Percentiles rank a stretch among this genome's conserved stretches.
These are phyloP conservation scores for Hericium rajendrae DNA, from an alignment of 768 basidiomycete genomes.

Conservation along the genomic window DNA sequence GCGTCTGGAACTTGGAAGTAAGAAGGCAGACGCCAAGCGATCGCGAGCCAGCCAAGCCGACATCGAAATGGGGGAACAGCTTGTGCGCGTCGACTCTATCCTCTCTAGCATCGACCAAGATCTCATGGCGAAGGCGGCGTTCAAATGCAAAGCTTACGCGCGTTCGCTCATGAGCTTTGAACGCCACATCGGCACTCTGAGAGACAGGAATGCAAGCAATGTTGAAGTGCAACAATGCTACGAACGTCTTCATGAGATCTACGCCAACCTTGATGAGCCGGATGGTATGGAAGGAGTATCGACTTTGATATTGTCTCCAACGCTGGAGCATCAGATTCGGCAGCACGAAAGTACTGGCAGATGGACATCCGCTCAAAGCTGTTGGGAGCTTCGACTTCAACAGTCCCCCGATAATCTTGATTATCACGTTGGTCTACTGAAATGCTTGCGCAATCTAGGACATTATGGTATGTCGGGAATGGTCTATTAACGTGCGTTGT, in stretches of 20 bases:
- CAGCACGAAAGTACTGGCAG: slow-evolving; percentile 94
- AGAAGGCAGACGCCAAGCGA: slow-evolving; percentile 44
- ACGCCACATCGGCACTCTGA: slow-evolving; percentile 56
- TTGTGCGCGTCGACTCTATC: slow-evolving; percentile 68
- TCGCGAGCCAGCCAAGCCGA: slow-evolving; percentile 28
- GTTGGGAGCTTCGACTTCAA: slow-evolving; percentile 94
- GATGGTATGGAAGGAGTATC: slow-evolving; percentile 99
- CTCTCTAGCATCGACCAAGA: slow-evolving; percentile 77
- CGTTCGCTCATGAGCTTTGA: slow-evolving; percentile 94
- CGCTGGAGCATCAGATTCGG: slow-evolving; percentile 91
- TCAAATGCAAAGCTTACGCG: slow-evolving; percentile 91
- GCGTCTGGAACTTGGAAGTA: slow-evolving; percentile 46
- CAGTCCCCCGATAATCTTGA: slow-evolving; percentile 83
- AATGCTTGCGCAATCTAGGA: slow-evolving; percentile 88
- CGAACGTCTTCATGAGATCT: slow-evolving; percentile 91
- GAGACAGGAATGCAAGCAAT: slow-evolving; percentile 27
- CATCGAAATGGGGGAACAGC: slow-evolving; percentile 43
- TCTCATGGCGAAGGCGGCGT: slow-evolving; percentile 87
- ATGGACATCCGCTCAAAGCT: slow-evolving; percentile 98
- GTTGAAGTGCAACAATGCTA: slow-evolving; percentile 60
- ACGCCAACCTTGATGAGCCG: slow-evolving; percentile 91
- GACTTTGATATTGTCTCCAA: slow-evolving; percentile 76
- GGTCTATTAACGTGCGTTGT: not conserved
- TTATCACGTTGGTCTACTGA: slow-evolving; percentile 80
- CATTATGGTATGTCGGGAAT: slow-evolving; percentile 74